phyloP scores from a whole-genome alignment of 441 rosid genomes.

The Macaranga tanarius region DNA sequence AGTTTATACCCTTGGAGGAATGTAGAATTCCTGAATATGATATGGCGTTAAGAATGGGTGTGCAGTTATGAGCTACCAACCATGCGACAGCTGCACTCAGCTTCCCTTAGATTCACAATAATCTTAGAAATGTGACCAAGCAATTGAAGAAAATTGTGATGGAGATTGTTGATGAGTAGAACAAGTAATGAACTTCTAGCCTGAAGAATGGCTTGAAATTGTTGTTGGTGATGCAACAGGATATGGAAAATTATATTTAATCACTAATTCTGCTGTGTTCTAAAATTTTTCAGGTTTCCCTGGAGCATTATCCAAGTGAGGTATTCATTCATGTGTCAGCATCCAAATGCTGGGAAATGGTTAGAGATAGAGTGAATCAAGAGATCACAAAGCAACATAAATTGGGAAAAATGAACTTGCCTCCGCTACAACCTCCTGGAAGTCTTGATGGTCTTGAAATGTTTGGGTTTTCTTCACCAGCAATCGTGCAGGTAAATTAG shows the following conservation, averaged over 20 bases:
- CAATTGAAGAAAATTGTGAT: background rate
- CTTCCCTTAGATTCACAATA: background rate
- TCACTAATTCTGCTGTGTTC: slow-evolving; percentile 7
- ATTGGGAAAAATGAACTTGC: slow-evolving; percentile 71
- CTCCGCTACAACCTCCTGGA: slow-evolving; percentile 94
- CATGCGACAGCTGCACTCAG: background rate
- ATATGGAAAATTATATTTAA: background rate
- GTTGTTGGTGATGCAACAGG: background rate
- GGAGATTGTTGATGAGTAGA: background rate
- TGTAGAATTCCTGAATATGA: background rate
- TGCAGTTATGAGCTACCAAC: background rate
- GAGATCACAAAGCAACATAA: slow-evolving; percentile 89
- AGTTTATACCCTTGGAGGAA: background rate
- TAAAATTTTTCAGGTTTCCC: slow-evolving; percentile 61
- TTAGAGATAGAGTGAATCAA: slow-evolving; percentile 86
- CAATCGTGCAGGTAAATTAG: slow-evolving; percentile 80
- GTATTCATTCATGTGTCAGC: slow-evolving; percentile 85
- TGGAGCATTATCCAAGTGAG: slow-evolving; percentile 79
- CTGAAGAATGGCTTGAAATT: background rate
- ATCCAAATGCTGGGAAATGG: slow-evolving; percentile 98
- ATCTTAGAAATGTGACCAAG: background rate
- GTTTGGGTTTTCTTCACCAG: slow-evolving; percentile 96
- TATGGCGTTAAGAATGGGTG: background rate
- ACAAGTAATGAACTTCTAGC: background rate
- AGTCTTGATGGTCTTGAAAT: slow-evolving; percentile 97